Base-by-base conservation (phyloP, 306 rosid species). In the Purshia tridentata region DNA sequence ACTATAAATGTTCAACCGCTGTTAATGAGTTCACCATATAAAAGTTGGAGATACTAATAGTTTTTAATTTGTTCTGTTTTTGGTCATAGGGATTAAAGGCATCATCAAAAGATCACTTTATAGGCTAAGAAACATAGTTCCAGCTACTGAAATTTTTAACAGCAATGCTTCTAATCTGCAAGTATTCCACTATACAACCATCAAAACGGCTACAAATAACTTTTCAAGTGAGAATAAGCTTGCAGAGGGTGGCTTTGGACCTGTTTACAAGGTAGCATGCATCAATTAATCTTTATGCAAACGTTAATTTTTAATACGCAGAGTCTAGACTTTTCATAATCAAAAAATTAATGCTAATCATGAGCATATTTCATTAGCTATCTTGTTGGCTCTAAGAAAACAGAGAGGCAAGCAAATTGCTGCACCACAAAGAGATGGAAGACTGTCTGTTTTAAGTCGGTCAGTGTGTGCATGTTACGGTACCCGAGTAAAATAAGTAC, bases 161-260 rank as follows among this genome's bases (percentile, higher is more conserved):
- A 72, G 49, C 23, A 75, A 74, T 44, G 57, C 52, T 71, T 72
- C 85, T 51, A 78, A 82, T 61, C 49, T 80, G 65, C 73, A 50
- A 78, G 85, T 61, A 15, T 80, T 84, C 13, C 67, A 73, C 48
- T 84, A 80, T 62, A 60, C 83, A 67, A 66, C 82, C 20, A 58
- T 87, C 42, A 84, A 70, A 69, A 61, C 51, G n/a, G 89, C 89
- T 44, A 85, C 91, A 49, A n/a, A 72, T 68, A 82, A 87, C 59
- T 87, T 85, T 69, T 85, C 84, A n/a, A 63, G 52, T 46, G 73
- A 83, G 10, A 81, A 76, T 49, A 81, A 72, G 80, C 78, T 87
- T 52, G 89, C 89, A 63, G 75, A 84, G 77, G 91, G 89, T 29
- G 89, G 91, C 22, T 82, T 69, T 73, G 89, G 89, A 19, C 29